These are phyloP conservation scores for Penicillium angulare DNA, from an alignment of 495 filamentous ascomycete species.

Conservation along the genomic window DNA sequence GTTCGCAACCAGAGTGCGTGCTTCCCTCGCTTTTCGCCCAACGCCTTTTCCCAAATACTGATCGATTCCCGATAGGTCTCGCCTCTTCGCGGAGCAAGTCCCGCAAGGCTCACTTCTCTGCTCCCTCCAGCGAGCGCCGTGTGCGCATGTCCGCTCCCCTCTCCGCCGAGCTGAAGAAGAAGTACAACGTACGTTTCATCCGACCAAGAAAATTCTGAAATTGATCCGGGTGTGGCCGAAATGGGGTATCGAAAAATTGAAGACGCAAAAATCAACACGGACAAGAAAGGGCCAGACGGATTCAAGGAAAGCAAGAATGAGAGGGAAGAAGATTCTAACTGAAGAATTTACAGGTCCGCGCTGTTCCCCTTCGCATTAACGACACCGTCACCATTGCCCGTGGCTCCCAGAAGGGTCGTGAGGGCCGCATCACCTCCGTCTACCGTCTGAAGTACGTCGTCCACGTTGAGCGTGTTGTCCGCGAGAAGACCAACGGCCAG, in stretches of 20 bases:
- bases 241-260: not conserved
- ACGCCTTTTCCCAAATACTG: conserved; percentile 18
- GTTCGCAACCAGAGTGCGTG: conserved; percentile 41
- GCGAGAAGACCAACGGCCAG: conserved; percentile 94
- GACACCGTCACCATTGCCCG: conserved; percentile 90
- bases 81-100: conserved; percentile 92
- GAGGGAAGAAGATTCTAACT: conserved; percentile 15
- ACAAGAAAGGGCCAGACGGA: not conserved
- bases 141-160: conserved; percentile 92
- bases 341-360: conserved; percentile 67
- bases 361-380: conserved; percentile 96
- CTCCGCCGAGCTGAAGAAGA: conserved; percentile 91
- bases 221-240: not conserved
- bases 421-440: conserved; percentile 87
- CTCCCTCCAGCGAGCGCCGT: conserved; percentile 87
- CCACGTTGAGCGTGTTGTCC: conserved; percentile 86
- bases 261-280: not conserved
- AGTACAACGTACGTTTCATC: conserved; percentile 74
- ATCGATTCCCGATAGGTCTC: conserved; percentile 49
- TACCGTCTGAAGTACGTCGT: conserved; percentile 98
- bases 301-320: not conserved
- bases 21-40: conserved; percentile 25
- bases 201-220: not conserved
- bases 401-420: conserved; percentile 61
- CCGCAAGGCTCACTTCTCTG: conserved; percentile 94